Evolutionary conservation across 441 rosid species (phyloP).

Genomic region (Eutrema salsugineum): DNA sequence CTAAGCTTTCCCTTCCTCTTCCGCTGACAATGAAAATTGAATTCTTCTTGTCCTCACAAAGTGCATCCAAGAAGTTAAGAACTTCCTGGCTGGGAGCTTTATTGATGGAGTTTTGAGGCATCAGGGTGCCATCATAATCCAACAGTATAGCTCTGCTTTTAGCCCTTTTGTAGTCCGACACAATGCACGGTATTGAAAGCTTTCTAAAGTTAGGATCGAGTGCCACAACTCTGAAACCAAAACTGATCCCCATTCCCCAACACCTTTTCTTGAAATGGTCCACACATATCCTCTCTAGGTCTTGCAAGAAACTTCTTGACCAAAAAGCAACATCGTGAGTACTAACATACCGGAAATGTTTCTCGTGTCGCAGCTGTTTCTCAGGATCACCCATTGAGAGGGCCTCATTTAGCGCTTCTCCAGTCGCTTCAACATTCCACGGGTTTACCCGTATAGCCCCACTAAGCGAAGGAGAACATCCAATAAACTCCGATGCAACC

Average conservation of each 20-base stretch:
- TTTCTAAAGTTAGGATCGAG: conserved; percentile 47
- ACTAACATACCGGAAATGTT: conserved; percentile 40
- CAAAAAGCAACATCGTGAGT: conserved; percentile 49
- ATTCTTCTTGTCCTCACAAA: conserved; percentile 42
- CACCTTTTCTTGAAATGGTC: conserved; percentile 45
- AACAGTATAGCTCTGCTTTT: conserved; percentile 46
- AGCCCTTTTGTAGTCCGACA: conserved; percentile 41
- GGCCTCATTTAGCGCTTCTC: conserved; percentile 41
- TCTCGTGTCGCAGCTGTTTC: conserved; percentile 41
- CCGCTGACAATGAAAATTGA: conserved; percentile 48
- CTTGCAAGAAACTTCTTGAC: conserved; percentile 55
- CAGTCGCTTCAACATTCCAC: conserved; percentile 46
- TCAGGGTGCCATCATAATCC: conserved; percentile 54
- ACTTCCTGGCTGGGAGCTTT: conserved; percentile 43
- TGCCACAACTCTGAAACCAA: conserved; percentile 45
- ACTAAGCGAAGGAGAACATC: conserved; percentile 45
- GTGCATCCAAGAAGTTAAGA: conserved; percentile 35
- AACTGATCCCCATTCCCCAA: conserved; percentile 51
- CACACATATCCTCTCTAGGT: conserved; percentile 46
- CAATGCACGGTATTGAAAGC: conserved; percentile 39
- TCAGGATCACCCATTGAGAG: conserved; percentile 35
- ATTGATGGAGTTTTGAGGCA: conserved; percentile 42
- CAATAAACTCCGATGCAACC: conserved; percentile 51
- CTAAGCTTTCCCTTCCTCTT: conserved; percentile 45
- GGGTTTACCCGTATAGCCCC: conserved; percentile 50